Evolutionary conservation across 306 rosid species (phyloP), one percentile per base, ranked within the genome.

Genomic region (Quercus bicolor): DNA sequence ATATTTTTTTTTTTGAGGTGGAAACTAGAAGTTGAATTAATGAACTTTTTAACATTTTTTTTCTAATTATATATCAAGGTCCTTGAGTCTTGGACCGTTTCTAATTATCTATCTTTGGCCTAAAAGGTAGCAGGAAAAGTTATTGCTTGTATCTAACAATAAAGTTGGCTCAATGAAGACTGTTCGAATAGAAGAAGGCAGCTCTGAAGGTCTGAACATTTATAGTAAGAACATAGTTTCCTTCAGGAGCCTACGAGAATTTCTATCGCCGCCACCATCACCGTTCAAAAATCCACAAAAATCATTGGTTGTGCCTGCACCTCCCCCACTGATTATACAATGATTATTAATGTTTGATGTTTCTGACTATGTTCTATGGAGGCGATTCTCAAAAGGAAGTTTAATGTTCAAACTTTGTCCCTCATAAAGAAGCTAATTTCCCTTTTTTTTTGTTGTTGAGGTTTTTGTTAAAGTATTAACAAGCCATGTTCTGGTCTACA

Each of bases 211-310:
- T 68, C 26, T 59, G 60, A 56, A 61, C 23, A 71, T 4, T 59
- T 33, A 1, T 54, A 43, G 68, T 23, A 14, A 26, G 29, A 33
- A 60, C 14, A 23, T 6, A 29, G 54, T 8, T 43, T 55, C 43
- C 21, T 48, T n/a, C 18, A 56, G 83, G 43, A 80, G 74, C 14
- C 70, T 84, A 1, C 53, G 74, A 57, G 0, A 16, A 20, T 0
- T 1, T 29, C 45, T 2, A 37, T 8, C 75, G 45, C 74, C 89
- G 6, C 89, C 87, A 26, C 87, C 89, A 1, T 2, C 87, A 5
- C 89, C 87, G 15, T 3, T 10, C 4, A 59, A 60, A 82, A 82
- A 77, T 68, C n/a, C 0, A 45, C 19, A 0, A 1, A 56, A 12
- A 5, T 31, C 76, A 10, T 15, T 28, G 6, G 1, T 0, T 1